Evolutionary conservation across 2,329 filamentous ascomycete species (phyloP), one percentile per base, ranked within the genome.

Genomic region (Stagonosporopsis vannaccii): DNA sequence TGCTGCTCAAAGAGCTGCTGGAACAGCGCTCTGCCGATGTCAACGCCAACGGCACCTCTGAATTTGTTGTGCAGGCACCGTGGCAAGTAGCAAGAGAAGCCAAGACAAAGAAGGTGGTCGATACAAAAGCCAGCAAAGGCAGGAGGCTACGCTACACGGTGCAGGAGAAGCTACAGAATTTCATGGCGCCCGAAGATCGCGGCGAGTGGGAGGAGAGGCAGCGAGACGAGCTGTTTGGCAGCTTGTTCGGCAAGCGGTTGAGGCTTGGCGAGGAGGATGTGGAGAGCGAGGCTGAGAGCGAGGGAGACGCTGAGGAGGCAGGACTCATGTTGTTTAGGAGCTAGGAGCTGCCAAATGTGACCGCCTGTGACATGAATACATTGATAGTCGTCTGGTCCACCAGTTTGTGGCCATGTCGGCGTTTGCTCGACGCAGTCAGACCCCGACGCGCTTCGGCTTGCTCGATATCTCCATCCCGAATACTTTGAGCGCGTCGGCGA

Each of bases 121-220:
- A 99, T 75, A 93, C 93, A 19, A 95, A 93, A 74, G 95, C 95
- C 0, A 96, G 91, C 74, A 98, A 98, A 78, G 95, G 95, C 6
- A 83, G 95, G 45, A 97, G 97, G 80, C 85, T 99, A 84, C 85
- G 92, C 35, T 99, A 94, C 77, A 95, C 91, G 15, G 92, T 97
- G 41, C 93, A 98, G 72, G 94, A 98, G 80, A 98, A 98, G 81
- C 77, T 99, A 70, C 91, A 97, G 79, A 97, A 97, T 76, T 98
- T 98, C 72, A 97, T 97, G 92, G 93, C 93, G 11, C 88, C 92
- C 0, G 92, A 97, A 74, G 90, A 96, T 73, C 82, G 91, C 49
- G 84, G 89, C 3, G 78, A 76, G 15, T 99, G 95, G 95, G 90
- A 91, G 59, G 87, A 89, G 63, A 84, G 86, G 57, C 92, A 93